Conservation (phyloP, 768 basidiomycete species). For the Russula sp. region DNA sequence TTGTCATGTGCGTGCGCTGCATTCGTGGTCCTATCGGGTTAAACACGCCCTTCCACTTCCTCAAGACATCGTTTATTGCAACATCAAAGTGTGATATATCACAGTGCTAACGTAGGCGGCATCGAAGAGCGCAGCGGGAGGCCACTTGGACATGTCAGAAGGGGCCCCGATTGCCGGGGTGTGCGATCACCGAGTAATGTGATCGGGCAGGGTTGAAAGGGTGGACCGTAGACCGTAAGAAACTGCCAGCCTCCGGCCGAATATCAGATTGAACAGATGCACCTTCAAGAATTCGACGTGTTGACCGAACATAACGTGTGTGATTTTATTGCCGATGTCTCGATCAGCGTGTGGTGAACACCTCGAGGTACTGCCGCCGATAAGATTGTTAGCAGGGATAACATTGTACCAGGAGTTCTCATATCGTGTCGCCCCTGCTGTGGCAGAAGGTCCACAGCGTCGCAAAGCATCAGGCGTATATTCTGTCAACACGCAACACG, state of each 20-base stretch:
- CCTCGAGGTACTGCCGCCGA: no score
- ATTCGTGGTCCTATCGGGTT: no score
- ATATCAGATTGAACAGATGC: no score
- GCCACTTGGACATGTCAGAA: neutral
- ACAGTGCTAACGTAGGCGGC: no score
- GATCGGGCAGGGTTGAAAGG: neutral
- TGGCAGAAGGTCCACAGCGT: neutral
- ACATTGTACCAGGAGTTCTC: neutral
- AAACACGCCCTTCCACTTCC: no score
- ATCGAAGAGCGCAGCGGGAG: no score
- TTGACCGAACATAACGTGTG: no score
- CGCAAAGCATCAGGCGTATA: neutral
- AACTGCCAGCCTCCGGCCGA: no score
- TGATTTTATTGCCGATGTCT: neutral
- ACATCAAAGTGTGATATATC: no score
- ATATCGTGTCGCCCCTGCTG: neutral
- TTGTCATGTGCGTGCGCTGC: neutral
- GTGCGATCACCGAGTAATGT: no score
- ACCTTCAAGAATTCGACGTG: neutral
- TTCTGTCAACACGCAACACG: neutral
- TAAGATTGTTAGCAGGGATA: neutral
- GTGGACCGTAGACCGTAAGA: neutral
- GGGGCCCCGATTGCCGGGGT: neutral
- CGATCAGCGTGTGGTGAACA: neutral
- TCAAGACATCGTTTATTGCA: no score